Conservation (phyloP, 2,329 filamentous ascomycete species). For the Cordyceps javanica region DNA sequence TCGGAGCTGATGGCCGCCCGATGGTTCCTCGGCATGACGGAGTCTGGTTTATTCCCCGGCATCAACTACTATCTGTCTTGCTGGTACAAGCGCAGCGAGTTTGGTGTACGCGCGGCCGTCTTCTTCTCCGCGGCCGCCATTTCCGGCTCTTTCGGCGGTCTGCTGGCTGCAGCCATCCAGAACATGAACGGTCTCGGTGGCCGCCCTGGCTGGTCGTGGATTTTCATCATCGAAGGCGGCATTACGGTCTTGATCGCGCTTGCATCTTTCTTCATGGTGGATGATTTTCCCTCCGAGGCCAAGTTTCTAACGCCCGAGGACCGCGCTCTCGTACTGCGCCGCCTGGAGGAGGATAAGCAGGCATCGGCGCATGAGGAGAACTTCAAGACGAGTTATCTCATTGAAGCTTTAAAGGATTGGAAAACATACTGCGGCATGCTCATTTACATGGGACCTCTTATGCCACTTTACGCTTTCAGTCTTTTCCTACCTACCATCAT, state of each 20-base stretch:
- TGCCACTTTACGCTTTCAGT: conserved; percentile 68
- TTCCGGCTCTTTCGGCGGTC: conserved; percentile 70
- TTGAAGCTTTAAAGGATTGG: conserved; percentile 70
- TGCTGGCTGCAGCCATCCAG: conserved; percentile 65
- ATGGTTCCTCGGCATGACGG: conserved; percentile 66
- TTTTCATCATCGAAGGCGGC: conserved; percentile 65
- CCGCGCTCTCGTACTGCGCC: conserved; percentile 63
- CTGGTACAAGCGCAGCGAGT: conserved; percentile 76
- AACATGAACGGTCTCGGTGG: conserved; percentile 60
- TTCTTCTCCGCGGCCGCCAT: conserved; percentile 81
- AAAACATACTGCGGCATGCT: conserved; percentile 73
- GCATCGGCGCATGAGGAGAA: conserved; percentile 67
- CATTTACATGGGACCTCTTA: conserved; percentile 72
- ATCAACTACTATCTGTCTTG: conserved; percentile 77
- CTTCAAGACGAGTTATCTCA: conserved; percentile 68
- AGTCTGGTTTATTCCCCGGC: conserved; percentile 70
- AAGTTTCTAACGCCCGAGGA: conserved; percentile 66
- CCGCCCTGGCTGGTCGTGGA: conserved; percentile 56
- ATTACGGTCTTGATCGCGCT: conserved; percentile 64
- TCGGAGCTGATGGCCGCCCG: conserved; percentile 59
- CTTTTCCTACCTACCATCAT: conserved; percentile 80
- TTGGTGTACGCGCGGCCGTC: conserved; percentile 72
- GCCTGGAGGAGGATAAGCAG: conserved; percentile 67
- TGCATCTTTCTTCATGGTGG: conserved; percentile 68
- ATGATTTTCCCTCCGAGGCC: conserved; percentile 75